These are phyloP conservation scores for Amphibolis antarctica DNA, from an alignment of 106 monocot genomes.

Conservation along the genomic window DNA sequence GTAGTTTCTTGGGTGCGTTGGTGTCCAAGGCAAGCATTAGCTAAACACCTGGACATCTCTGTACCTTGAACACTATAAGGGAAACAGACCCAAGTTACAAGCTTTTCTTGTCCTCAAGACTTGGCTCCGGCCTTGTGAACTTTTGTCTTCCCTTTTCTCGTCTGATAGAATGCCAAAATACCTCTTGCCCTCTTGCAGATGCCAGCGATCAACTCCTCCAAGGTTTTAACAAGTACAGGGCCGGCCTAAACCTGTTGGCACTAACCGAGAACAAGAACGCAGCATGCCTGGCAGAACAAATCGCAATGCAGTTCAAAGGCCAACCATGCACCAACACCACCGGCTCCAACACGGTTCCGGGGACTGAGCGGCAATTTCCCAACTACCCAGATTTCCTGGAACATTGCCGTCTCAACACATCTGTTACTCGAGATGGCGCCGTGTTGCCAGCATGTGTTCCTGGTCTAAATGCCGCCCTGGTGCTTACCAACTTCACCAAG, in stretches of 20 bases:
- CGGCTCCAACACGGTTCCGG: conserved; percentile 59
- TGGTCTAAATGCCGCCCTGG: conserved; percentile 27
- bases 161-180: no score
- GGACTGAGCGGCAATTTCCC: conserved; percentile 64
- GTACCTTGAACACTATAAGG: no score
- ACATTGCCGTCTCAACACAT: conserved; percentile 55
- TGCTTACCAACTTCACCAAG: conserved; percentile 78
- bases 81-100: no score
- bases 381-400: conserved; percentile 47
- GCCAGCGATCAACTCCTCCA: conserved; percentile 42
- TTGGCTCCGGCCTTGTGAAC: no score
- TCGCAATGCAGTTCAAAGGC: conserved; percentile 53
- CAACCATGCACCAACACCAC: conserved; percentile 72
- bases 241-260: conserved; percentile 61
- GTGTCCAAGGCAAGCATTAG: no score
- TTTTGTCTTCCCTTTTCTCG: no score
- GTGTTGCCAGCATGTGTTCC: conserved; percentile 79
- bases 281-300: conserved; percentile 59
- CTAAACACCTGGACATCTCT: no score
- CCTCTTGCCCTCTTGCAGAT: no score
- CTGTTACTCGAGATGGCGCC: conserved; percentile 51
- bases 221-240: conserved; percentile 68
- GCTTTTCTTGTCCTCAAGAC: no score
- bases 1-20: no score
- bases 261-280: conserved; percentile 61